Percentiles rank a stretch among this genome's conserved stretches.
Conservation (phyloP, 1,139 yeast genomes). For the Kluyveromyces sp. region DNA sequence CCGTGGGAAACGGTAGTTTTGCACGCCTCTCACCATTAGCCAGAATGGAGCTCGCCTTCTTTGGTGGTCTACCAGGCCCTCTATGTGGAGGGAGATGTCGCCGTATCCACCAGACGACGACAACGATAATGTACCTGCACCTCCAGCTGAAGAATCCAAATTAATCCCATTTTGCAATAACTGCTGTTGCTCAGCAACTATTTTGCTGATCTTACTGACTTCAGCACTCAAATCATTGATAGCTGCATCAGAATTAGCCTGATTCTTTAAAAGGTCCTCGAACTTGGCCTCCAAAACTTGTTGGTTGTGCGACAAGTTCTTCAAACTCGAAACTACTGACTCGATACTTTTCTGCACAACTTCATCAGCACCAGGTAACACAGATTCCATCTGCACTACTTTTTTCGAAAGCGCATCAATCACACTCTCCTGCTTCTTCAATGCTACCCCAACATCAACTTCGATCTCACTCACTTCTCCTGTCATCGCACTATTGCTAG, state of each 20-base stretch:
- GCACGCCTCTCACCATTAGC: constrained; percentile 7
- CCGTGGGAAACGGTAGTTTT: constrained; percentile 24
- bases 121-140: too few relatives aligned
- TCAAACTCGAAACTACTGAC: constrained; percentile 20
- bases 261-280: constrained; percentile 30
- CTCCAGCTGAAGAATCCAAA: too few relatives aligned
- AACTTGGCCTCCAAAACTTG: constrained; percentile 27
- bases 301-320: constrained; percentile 28
- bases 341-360: constrained; percentile 14
- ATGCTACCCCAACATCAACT: neutral
- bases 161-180: too few relatives aligned
- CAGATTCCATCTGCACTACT: constrained; percentile 12
- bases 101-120: neutral
- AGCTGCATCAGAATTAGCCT: constrained; percentile 29
- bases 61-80: constrained; percentile 31
- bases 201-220: constrained; percentile 4
- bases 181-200: constrained; percentile 5
- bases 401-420: constrained; percentile 7
- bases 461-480: neutral
- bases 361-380: constrained; percentile 15
- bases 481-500: constrained; percentile 1
- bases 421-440: constrained; percentile 8
- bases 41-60: constrained; percentile 13
- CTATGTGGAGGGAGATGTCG: constrained; percentile 11
- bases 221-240: constrained; percentile 24